Base-by-base conservation (phyloP, 495 filamentous ascomycete genomes). In the Lepraria neglecta region DNA sequence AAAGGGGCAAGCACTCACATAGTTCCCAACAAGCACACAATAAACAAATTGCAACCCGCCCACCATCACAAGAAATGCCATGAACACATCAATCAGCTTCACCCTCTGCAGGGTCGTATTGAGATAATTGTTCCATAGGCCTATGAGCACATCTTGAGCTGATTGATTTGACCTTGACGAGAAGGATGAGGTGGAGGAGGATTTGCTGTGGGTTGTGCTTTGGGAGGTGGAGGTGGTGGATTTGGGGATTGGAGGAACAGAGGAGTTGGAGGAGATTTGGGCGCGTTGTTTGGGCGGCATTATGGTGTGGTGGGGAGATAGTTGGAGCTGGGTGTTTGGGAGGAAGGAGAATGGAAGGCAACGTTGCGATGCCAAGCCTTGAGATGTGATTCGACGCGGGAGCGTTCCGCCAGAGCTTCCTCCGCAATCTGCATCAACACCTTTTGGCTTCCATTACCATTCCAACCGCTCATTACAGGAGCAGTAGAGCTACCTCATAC, bases 21-120 rank as follows among this genome's bases (percentile, higher is more conserved):
- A 98, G 73, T 97, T 97, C 63, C 94, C 94, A 42, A 84, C 91
- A 67, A 97, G 67, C 44, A 96, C 79, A 71, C 92, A 97, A 71
- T 99, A 99, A 52, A 87, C 76, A 73, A 99, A 97, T 74, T 99
- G 94, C 70, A 97, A 71, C 14, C 79, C 89, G 47, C 91, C 94
- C 10, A 92, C 87, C 6, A 87, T 81, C 24, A 92, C 86, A 63
- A 99, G 74, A 70, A 97, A 99, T 3, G 71, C 86, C 87, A 97
- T 86, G 74, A 97, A 99, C 19, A 80, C 82, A 75, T 99, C 94
- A 35, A 97, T 77, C 62, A 99, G 83, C 79, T 95, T 91, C 50
- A 89, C 91, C 42, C 92, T 86, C 80, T 95, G 90, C 61, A 92
- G 85, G 30, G 94, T 97, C 54, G 79, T 78, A 48, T 87, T 73